Evolutionary conservation across 768 basidiomycete genomes (phyloP).

Genomic region (Multifurca ochricompacta): DNA sequence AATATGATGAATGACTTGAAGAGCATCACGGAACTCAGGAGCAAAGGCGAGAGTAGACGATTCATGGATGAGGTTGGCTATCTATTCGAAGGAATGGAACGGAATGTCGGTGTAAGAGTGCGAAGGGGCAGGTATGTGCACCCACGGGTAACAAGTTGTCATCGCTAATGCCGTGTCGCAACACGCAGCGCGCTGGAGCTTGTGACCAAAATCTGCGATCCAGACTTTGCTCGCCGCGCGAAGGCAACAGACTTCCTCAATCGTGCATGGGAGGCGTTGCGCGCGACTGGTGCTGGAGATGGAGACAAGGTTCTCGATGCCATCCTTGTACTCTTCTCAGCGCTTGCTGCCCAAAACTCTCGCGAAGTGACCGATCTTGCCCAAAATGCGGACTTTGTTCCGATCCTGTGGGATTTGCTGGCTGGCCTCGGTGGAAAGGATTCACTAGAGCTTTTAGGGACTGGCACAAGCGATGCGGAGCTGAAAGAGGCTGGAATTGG

Average conservation of each 20-base stretch:
- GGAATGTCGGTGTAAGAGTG: conserved; percentile 42
- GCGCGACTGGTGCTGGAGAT: conserved; percentile 48
- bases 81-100: conserved; percentile 70
- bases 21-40: conserved; percentile 73
- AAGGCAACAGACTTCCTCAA: conserved; percentile 67
- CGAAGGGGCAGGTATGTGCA: conserved; percentile 55
- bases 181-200: conserved; percentile 65
- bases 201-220: conserved; percentile 61
- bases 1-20: conserved; percentile 69
- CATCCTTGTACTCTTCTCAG: conserved; percentile 51
- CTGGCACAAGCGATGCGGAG: conserved; percentile 32
- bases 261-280: conserved; percentile 61
- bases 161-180: not conserved
- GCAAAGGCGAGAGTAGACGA: conserved; percentile 70
- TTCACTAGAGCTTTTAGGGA: conserved; percentile 39
- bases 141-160: not conserved
- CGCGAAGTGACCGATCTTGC: conserved; percentile 49
- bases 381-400: conserved; percentile 27
- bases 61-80: conserved; percentile 84
- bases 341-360: conserved; percentile 54
- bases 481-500: conserved; percentile 45
- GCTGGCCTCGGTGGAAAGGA: conserved; percentile 32
- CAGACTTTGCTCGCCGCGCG: conserved; percentile 71
- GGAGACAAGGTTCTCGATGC: conserved; percentile 65
- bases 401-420: conserved; percentile 25